Conservation (phyloP, 176 grass and related monocot genomes). For the Musa troglodytarum region DNA sequence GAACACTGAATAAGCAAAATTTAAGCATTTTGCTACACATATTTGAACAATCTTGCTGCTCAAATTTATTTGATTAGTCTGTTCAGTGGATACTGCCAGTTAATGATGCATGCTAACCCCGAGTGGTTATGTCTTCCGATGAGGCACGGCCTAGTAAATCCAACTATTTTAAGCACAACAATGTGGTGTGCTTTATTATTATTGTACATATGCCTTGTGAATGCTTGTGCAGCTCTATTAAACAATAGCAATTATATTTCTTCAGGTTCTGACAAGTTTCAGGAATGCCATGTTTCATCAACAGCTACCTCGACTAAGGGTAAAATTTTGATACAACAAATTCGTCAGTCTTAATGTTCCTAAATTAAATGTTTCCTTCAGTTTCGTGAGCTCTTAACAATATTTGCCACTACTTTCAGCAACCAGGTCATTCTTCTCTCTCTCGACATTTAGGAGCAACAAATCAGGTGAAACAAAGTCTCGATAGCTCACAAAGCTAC, state of each 20-base stretch:
- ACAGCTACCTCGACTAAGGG: conserved; percentile 58
- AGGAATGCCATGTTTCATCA: conserved; percentile 39
- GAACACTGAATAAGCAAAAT: not conserved
- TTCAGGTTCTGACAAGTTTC: conserved; percentile 38
- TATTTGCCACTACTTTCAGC: conserved; percentile 36
- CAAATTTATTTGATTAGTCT: not conserved
- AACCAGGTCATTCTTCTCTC: conserved; percentile 93
- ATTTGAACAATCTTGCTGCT: not conserved
- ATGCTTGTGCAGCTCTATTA: conserved; percentile 43
- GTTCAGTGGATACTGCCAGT: not conserved
- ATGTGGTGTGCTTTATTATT: not conserved
- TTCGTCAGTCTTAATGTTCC: not conserved
- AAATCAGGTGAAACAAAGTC: conserved; percentile 74
- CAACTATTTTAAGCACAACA: too few relatives aligned
- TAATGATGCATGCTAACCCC: not conserved
- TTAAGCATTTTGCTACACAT: not conserved
- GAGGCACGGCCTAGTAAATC: conserved; percentile 5
- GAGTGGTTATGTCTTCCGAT: not conserved
- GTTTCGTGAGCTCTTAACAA: conserved; percentile 7
- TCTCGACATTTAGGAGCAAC: conserved; percentile 98
- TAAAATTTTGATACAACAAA: conserved; percentile 10
- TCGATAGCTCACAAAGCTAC: conserved; percentile 43
- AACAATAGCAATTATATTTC: conserved; percentile 44
- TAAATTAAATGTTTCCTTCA: not conserved
- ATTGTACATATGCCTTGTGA: not conserved